These are phyloP conservation scores for Trichoderma pleuroti DNA, from an alignment of 2,329 filamentous ascomycete genomes.

Conservation along the genomic window DNA sequence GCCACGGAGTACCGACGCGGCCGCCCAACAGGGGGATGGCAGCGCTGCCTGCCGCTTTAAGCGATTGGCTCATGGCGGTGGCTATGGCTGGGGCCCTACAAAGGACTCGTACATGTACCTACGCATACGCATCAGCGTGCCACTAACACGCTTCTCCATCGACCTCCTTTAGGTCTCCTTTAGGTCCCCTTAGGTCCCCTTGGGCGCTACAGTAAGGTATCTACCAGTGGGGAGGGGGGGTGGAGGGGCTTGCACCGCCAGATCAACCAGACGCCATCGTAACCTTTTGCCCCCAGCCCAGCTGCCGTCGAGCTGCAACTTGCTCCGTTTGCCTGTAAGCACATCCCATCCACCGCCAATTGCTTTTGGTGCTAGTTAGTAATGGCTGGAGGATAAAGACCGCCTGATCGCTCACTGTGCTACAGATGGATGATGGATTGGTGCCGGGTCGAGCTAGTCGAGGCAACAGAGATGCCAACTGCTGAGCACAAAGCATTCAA, in stretches of 20 bases:
- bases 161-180: constrained; percentile 10
- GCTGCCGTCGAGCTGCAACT: not conserved
- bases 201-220: constrained; percentile 13
- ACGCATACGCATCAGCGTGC: not conserved
- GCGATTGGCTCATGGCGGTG: constrained; percentile 36
- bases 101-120: not conserved
- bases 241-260: constrained; percentile 17
- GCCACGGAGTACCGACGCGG: not conserved
- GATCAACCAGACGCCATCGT: constrained; percentile 19
- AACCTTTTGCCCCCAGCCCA: not conserved
- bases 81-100: constrained; percentile 24
- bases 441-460: not conserved
- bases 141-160: not conserved
- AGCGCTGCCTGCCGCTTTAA: constrained; percentile 32
- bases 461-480: not conserved
- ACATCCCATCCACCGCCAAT: not conserved
- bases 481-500: not conserved
- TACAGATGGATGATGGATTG: not conserved
- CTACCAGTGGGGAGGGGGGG: constrained; percentile 12
- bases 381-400: constrained; percentile 1
- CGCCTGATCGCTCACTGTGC: constrained; percentile 2
- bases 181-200: constrained; percentile 6
- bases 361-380: not conserved
- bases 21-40: constrained; percentile 22
- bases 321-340: constrained; percentile 5